Percentiles rank a stretch among this genome's conserved stretches.
Conservation (phyloP, 805 yeast genomes). For the Zygotorulaspora sp. region DNA sequence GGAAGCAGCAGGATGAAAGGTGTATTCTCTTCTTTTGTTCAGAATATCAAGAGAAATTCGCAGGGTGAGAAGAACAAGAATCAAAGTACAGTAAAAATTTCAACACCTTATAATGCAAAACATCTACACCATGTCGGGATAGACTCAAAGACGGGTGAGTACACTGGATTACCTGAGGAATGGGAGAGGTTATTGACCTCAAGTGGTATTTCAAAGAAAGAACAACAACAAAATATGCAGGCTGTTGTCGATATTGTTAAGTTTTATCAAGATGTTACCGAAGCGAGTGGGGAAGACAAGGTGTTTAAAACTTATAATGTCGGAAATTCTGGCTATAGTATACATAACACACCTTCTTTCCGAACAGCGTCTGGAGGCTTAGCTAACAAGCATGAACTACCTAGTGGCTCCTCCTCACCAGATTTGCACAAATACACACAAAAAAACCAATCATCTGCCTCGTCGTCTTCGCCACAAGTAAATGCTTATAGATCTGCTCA, state of each 20-base stretch:
- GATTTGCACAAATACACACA: conserved; percentile 20
- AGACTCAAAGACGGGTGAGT: conserved; percentile 77
- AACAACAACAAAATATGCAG: conserved; percentile 87
- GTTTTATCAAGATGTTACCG: conserved; percentile 64
- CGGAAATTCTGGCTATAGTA: conserved; percentile 23
- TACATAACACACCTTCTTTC: conserved; percentile 30
- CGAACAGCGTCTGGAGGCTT: conserved; percentile 33
- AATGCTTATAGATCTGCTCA: conserved; percentile 7
- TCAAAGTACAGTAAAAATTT: conserved; percentile 48
- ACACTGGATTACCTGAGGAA: conserved; percentile 86
- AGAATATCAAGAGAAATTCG: conserved; percentile 29
- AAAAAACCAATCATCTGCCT: conserved; percentile 10
- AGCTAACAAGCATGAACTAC: conserved; percentile 14
- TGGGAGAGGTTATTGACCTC: conserved; percentile 84
- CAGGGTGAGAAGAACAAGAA: conserved; percentile 40
- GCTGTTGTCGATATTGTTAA: conserved; percentile 90
- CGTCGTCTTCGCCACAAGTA: conserved; percentile 11
- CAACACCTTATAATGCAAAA: conserved; percentile 87
- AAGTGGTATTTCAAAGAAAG: conserved; percentile 82
- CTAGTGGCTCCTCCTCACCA: conserved; percentile 31
- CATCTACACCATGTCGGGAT: conserved; percentile 93
- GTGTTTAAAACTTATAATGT: conserved; percentile 39
- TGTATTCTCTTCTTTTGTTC: conserved; percentile 48
- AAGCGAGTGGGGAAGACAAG: conserved; percentile 39
- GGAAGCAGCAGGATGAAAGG: conserved; percentile 46